Base-by-base conservation (phyloP, 495 filamentous ascomycete species). In the Cenococcum geophilum region DNA sequence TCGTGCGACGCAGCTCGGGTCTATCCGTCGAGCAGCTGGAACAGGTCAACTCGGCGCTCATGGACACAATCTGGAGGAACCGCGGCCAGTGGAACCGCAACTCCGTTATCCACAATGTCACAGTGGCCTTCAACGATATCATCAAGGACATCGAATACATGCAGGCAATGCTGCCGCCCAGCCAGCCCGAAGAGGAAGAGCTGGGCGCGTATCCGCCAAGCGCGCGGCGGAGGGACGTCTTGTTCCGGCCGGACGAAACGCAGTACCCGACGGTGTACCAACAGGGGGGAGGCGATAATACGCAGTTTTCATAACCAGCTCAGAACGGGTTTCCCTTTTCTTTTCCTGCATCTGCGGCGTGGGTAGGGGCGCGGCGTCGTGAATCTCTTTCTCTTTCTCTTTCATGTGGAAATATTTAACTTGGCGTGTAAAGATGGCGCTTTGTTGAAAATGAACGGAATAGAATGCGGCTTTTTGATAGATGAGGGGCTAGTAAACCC, bases 11-110 rank as follows among this genome's bases (percentile, higher is more conserved):
- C 34, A 89, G 88, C 8, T 86, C 86, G 45, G 91, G 91, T 0
- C 91, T 84, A 74, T 87, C 83, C 1, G 85, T 98, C 42, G 93
- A 97, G 74, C 95, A 98, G 71, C 78, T 98, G 32, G 92, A 97
- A 76, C 92, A 96, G 72, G 83, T 95, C 70, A 89, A 90, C 70
- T 84, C 91, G n/a, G 84, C 83, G 58, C 74, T 96, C 68, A 97
- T 97, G 92, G 86, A 91, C 61, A 82, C 83, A 45, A 77, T 97
- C 14, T 98, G 93, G 93, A 81, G 78, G 59, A 79, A 77, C 58
- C 81, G 89, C 43, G 79, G 82, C 56, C 85, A 95, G 66, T 92
- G 86, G 81, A 89, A 97, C 73, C 82, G 93, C 18, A 86, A 81
- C 67, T 75, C 74, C 55, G 89, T 97, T 11, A 78, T 86, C 22